These are phyloP conservation scores for Fusarium sp. DNA, from an alignment of 2,329 filamentous ascomycete species.

Conservation along the genomic window DNA sequence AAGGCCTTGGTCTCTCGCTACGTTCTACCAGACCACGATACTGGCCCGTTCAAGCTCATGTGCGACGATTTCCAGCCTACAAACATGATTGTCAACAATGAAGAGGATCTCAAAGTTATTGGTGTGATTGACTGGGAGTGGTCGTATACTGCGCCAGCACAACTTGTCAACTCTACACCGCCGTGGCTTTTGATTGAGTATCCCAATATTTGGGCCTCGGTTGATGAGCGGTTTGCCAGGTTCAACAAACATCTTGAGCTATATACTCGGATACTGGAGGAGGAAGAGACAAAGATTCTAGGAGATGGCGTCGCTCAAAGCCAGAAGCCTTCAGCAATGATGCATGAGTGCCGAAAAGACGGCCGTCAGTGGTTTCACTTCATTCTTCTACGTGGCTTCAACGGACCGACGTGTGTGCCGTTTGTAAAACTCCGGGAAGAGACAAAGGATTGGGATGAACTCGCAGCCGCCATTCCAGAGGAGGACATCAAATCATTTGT, in stretches of 20 bases:
- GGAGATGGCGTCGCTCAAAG: not conserved
- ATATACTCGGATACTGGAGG: constrained; percentile 6
- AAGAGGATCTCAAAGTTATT: constrained; percentile 12
- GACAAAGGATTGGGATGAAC: too few relatives aligned
- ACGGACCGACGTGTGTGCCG: too few relatives aligned
- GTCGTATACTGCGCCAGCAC: too few relatives aligned
- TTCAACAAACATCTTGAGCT: constrained; percentile 2
- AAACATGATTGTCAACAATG: constrained; percentile 14
- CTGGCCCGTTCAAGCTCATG: constrained; percentile 6
- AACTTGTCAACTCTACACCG: too few relatives aligned
- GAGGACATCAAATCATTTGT: too few relatives aligned
- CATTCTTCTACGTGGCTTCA: too few relatives aligned
- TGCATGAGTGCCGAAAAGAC: too few relatives aligned
- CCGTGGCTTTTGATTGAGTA: too few relatives aligned
- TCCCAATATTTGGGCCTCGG: too few relatives aligned
- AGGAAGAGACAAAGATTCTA: not conserved
- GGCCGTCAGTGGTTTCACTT: too few relatives aligned
- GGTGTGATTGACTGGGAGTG: constrained; percentile 16
- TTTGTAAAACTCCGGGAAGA: too few relatives aligned
- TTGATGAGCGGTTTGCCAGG: not conserved
- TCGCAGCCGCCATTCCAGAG: too few relatives aligned
- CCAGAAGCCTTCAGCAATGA: not conserved
- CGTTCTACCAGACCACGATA: not conserved
- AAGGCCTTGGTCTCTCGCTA: constrained; percentile 8
- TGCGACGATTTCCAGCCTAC: constrained; percentile 12